phyloP scores from a whole-genome alignment of 768 basidiomycete genomes.

The Russula virescens region DNA sequence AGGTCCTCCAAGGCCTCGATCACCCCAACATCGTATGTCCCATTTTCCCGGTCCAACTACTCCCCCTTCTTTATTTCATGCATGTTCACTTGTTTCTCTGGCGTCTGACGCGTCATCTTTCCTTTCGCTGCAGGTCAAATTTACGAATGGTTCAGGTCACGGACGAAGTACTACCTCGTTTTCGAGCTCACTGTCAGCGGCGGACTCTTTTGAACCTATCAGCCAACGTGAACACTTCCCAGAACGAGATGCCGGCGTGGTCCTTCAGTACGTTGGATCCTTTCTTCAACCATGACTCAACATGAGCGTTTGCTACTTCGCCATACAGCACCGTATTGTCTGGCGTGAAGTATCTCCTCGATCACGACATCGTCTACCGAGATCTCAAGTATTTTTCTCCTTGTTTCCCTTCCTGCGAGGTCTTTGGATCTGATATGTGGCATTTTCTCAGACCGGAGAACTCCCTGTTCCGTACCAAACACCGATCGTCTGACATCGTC shows the following conservation, averaged over 20 bases:
- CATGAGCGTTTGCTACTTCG: not conserved
- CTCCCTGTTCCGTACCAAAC: constrained; percentile 82
- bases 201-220: constrained; percentile 91
- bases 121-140: constrained; percentile 63
- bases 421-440: not conserved
- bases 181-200: constrained; percentile 89
- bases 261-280: constrained; percentile 55
- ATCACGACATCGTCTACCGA: constrained; percentile 90
- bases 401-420: not conserved
- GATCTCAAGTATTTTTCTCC: constrained; percentile 71
- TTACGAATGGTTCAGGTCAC: constrained; percentile 92
- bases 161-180: too few species aligned
- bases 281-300: too few species aligned
- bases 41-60: not conserved
- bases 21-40: constrained; percentile 81
- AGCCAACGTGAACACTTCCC: constrained; percentile 84
- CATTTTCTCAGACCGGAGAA: constrained; percentile 73
- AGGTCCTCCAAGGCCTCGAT: constrained; percentile 84
- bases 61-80: not conserved
- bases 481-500: constrained; percentile 78
- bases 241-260: constrained; percentile 79
- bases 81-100: not conserved
- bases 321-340: constrained; percentile 61
- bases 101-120: not conserved
- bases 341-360: constrained; percentile 81